phyloP scores from a whole-genome alignment of 2,329 filamentous ascomycete genomes.

The Aureobasidium namibiae region DNA sequence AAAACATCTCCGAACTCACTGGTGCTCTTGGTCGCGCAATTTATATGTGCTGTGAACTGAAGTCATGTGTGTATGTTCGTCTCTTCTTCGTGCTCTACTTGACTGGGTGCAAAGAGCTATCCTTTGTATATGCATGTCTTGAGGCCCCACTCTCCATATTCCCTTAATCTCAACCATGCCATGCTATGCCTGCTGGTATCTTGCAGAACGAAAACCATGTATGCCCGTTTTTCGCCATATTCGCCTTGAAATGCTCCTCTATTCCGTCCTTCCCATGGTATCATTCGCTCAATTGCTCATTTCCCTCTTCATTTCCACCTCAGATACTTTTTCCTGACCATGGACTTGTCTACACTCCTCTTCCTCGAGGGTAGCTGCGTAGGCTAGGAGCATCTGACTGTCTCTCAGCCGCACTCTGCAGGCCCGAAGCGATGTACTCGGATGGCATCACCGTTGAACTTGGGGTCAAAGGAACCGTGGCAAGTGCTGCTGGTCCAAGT shows the following conservation, averaged over 20 bases:
- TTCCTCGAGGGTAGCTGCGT: neutral
- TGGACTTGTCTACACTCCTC: conserved; percentile 1
- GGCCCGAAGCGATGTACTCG: conserved; percentile 5
- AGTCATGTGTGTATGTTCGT: neutral
- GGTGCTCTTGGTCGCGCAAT: neutral
- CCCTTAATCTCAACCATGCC: neutral
- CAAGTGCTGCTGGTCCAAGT: conserved; percentile 80
- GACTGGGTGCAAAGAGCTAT: neutral
- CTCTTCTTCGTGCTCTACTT: neutral
- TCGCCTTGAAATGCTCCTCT: conserved; percentile 8
- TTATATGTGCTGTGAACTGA: no score
- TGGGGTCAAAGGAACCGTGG: conserved; percentile 68
- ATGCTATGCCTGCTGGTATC: neutral
- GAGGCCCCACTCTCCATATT: neutral
- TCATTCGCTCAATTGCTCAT: neutral
- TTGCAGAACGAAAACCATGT: neutral
- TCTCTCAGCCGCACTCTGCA: conserved; percentile 1
- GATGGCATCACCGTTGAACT: conserved; percentile 4
- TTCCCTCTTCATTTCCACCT: neutral
- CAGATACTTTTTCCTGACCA: no score
- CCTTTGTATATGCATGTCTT: neutral
- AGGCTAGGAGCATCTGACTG: conserved; percentile 7
- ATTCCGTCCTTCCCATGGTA: neutral
- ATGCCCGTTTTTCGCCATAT: neutral
- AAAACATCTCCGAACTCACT: neutral